Evolutionary conservation across 2,329 filamentous ascomycete genomes (phyloP).

Genomic region (Aspergillus spinulosporus): DNA sequence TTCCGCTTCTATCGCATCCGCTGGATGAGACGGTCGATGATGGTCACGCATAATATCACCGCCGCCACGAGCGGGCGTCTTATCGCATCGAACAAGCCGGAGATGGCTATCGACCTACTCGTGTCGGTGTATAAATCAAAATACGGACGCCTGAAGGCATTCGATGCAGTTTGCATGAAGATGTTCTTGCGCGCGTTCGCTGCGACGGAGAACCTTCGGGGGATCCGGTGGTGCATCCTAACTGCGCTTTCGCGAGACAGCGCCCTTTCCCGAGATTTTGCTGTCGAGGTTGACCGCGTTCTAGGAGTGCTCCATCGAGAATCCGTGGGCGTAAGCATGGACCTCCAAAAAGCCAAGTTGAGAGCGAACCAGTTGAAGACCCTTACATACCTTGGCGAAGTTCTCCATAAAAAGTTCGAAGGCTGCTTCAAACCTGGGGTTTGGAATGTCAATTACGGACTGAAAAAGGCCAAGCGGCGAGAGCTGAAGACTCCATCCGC

Average conservation of each 20-base stretch:
- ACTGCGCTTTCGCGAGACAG: slow-evolving; percentile 38
- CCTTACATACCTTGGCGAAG: slow-evolving; percentile 22
- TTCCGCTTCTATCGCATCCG: slow-evolving; percentile 44
- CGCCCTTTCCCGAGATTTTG: slow-evolving; percentile 32
- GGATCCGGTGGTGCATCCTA: slow-evolving; percentile 44
- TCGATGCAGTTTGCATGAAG: slow-evolving; percentile 41
- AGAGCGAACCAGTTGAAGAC: slow-evolving; percentile 21
- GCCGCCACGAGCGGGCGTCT: slow-evolving; percentile 31
- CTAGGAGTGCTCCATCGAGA: slow-evolving; percentile 22
- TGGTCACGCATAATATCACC: slow-evolving; percentile 40
- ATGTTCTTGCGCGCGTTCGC: slow-evolving; percentile 40
- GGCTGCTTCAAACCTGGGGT: slow-evolving; percentile 14
- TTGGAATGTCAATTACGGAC: slow-evolving; percentile 11
- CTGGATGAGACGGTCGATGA: slow-evolving; percentile 31
- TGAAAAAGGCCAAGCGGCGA: slow-evolving; percentile 20
- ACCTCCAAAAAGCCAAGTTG: background rate
- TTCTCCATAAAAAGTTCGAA: slow-evolving; percentile 26
- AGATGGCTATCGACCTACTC: slow-evolving; percentile 36
- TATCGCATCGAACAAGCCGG: slow-evolving; percentile 27
- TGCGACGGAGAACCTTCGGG: slow-evolving; percentile 30
- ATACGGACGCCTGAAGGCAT: slow-evolving; percentile 34
- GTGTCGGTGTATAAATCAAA: slow-evolving; percentile 39
- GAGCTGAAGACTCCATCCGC: slow-evolving; percentile 5
- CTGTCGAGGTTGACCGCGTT: slow-evolving; percentile 36
- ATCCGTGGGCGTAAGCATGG: background rate